These are phyloP conservation scores for Aquilaria sinensis DNA, from an alignment of 345 rosid species.

Conservation along the genomic window DNA sequence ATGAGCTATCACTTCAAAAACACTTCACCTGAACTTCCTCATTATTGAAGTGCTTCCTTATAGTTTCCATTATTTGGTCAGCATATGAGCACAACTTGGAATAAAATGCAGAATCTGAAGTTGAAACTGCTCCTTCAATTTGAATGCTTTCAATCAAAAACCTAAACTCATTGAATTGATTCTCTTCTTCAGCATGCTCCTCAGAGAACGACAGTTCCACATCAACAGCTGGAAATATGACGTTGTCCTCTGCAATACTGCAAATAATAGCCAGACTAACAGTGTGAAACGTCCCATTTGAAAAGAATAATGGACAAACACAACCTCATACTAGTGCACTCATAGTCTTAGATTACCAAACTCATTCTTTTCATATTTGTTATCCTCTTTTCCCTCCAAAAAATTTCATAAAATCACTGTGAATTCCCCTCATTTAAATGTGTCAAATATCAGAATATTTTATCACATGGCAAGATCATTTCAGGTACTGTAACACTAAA, in stretches of 20 bases:
- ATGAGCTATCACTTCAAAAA: neutral
- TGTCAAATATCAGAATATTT: too few relatives aligned
- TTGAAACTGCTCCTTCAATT: conserved; percentile 63
- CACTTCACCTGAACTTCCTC: conserved; percentile 81
- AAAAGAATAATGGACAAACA: too few relatives aligned
- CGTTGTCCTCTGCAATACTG: conserved; percentile 90
- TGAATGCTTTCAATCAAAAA: conserved; percentile 74
- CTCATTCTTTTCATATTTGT: too few relatives aligned
- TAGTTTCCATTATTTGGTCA: conserved; percentile 79
- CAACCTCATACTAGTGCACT: too few relatives aligned
- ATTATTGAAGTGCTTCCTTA: conserved; percentile 61
- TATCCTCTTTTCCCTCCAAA: too few relatives aligned
- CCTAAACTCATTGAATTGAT: conserved; percentile 65
- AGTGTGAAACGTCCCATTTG: too few relatives aligned
- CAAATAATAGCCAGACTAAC: conserved; percentile 4
- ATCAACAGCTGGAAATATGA: conserved; percentile 88
- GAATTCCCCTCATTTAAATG: too few relatives aligned
- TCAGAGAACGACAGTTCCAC: conserved; percentile 61
- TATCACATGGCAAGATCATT: too few relatives aligned
- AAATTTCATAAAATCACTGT: too few relatives aligned
- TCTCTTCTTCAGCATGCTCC: conserved; percentile 87
- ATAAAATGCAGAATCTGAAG: conserved; percentile 68
- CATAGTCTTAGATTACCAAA: too few relatives aligned
- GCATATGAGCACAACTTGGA: conserved; percentile 73
- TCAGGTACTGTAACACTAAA: too few relatives aligned